Evolutionary conservation across 2,329 filamentous ascomycete species (phyloP).

Genomic region (Epichloe coenophiala): DNA sequence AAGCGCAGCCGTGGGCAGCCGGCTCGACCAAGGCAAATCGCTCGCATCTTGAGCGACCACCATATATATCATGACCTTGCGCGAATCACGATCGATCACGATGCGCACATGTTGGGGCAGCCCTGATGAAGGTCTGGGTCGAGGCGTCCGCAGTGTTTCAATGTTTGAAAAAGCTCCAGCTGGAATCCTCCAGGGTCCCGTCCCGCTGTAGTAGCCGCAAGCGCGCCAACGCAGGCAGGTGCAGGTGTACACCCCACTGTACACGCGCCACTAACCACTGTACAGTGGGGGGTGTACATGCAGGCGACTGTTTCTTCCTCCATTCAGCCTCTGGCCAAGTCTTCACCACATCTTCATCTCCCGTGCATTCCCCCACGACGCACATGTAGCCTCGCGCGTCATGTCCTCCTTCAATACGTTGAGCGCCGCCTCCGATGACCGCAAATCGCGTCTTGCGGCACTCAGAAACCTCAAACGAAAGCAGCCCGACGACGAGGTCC

Average conservation of each 20-base stretch:
- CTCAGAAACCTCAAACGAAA: conserved; percentile 93
- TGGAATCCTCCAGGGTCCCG: background rate
- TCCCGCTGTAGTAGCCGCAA: conserved; percentile 3
- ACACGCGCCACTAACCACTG: too few species aligned
- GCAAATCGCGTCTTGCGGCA: conserved; percentile 89
- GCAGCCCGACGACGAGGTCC: conserved; percentile 48
- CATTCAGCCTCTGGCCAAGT: background rate
- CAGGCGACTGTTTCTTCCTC: background rate
- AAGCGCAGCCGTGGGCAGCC: conserved; percentile 12
- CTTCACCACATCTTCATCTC: background rate
- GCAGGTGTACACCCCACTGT: too few species aligned
- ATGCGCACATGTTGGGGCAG: background rate
- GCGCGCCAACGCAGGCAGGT: background rate
- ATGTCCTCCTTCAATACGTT: conserved; percentile 46
- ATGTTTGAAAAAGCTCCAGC: background rate
- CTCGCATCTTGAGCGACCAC: conserved; percentile 9
- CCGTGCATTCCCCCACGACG: background rate
- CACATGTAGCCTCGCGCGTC: background rate
- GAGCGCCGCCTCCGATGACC: conserved; percentile 74
- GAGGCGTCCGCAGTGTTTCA: background rate
- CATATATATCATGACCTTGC: background rate
- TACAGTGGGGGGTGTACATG: too few species aligned
- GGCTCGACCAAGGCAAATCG: conserved; percentile 13
- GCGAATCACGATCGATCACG: background rate
- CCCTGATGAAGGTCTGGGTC: background rate